Conservation (phyloP, 768 basidiomycete genomes). For the Calocera viscosa region DNA sequence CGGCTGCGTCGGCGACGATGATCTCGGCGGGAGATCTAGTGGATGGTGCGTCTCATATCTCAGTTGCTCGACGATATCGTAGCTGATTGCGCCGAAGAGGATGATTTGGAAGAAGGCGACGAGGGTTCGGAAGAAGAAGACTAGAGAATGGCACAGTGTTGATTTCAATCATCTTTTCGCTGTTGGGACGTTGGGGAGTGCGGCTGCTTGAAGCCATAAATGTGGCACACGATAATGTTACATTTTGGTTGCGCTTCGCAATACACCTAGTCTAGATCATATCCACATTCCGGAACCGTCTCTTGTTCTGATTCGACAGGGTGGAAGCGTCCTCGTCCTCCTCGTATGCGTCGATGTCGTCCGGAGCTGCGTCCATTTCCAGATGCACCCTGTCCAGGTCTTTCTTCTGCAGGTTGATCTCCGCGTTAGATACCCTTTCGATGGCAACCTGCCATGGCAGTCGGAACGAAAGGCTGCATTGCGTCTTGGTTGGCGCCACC, state of each 20-base stretch:
- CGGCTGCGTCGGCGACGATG: slow-evolving; percentile 37
- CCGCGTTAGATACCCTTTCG: background rate
- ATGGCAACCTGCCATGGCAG: slow-evolving; percentile 41
- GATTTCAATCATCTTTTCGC: too few species aligned
- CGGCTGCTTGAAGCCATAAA: too few species aligned
- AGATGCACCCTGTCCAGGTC: background rate
- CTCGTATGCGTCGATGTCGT: background rate
- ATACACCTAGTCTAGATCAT: background rate
- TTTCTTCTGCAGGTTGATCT: background rate
- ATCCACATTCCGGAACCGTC: background rate
- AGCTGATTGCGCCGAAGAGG: background rate
- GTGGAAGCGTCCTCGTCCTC: background rate
- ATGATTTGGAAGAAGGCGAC: slow-evolving; percentile 13
- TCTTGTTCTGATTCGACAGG: background rate
- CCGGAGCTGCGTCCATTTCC: background rate
- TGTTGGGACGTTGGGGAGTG: too few species aligned
- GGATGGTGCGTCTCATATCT: slow-evolving; percentile 32
- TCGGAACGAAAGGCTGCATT: slow-evolving; percentile 92
- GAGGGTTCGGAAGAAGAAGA: slow-evolving; percentile 12
- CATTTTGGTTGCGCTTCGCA: background rate
- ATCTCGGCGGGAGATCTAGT: slow-evolving; percentile 53
- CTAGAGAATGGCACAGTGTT: background rate
- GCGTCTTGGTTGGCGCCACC: slow-evolving; percentile 91
- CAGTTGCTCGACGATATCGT: background rate
- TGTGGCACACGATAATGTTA: too few species aligned